These are phyloP conservation scores for Pythium biforme DNA, from an alignment of 352 stramenopile genomes.

Conservation along the genomic window DNA sequence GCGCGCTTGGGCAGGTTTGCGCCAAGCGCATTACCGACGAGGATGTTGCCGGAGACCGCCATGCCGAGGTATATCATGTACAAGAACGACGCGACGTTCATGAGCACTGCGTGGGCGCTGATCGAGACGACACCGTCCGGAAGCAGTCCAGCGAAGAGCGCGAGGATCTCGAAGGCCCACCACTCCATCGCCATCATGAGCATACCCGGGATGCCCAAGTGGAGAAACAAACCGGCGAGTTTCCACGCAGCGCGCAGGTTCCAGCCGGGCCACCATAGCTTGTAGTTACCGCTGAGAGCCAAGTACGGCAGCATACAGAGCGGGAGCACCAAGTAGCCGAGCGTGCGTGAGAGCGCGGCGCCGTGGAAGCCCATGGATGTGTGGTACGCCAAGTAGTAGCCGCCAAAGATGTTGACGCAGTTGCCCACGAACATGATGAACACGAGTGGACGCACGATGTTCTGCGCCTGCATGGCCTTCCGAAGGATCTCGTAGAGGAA, in stretches of 20 bases:
- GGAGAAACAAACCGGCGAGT: conserved; percentile 49
- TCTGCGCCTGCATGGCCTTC: conserved; percentile 67
- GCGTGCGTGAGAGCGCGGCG: conserved; percentile 55
- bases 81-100: conserved; percentile 58
- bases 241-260: conserved; percentile 37
- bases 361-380: conserved; percentile 67
- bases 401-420: conserved; percentile 31
- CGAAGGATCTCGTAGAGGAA: conserved; percentile 71
- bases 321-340: conserved; percentile 56
- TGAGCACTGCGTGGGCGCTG: conserved; percentile 71
- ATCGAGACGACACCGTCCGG: conserved; percentile 70
- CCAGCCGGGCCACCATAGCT: conserved; percentile 49
- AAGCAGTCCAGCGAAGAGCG: conserved; percentile 62
- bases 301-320: conserved; percentile 60
- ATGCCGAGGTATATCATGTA: conserved; percentile 77
- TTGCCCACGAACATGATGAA: neutral
- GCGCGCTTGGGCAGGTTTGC: no score
- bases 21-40: conserved; percentile 81
- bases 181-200: conserved; percentile 74
- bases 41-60: conserved; percentile 64
- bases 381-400: conserved; percentile 75
- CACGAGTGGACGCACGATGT: conserved; percentile 46
- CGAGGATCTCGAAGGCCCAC: conserved; percentile 76
- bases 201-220: conserved; percentile 47
- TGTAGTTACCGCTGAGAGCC: conserved; percentile 30